A percentile compares a stretch with the other conserved stretches of the same genome.
Evolutionary conservation across 2,329 filamentous ascomycete genomes (phyloP).

Genomic region (Talaromyces sp.): DNA sequence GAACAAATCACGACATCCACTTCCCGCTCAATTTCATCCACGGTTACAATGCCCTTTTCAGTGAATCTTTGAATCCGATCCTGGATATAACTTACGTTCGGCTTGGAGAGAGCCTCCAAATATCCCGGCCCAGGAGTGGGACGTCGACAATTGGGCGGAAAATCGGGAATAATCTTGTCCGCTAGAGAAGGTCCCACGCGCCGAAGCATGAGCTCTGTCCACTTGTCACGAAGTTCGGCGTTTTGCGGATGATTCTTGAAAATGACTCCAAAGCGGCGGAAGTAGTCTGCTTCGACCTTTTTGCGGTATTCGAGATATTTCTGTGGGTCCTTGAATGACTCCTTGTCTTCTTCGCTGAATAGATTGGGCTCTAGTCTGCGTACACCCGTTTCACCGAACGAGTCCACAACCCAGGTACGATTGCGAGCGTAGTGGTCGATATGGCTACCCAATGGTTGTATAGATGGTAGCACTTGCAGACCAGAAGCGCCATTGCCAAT

Average conservation of each 20-base stretch:
- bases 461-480: constrained; percentile 49
- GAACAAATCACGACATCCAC: constrained; percentile 66
- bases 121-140: constrained; percentile 66
- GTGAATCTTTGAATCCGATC: constrained; percentile 58
- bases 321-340: constrained; percentile 58
- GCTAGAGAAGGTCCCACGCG: constrained; percentile 56
- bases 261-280: constrained; percentile 54
- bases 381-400: constrained; percentile 54
- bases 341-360: constrained; percentile 52
- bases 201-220: constrained; percentile 52
- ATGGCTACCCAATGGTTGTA: constrained; percentile 40
- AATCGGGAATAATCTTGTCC: constrained; percentile 58
- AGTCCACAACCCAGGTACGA: constrained; percentile 65
- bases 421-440: constrained; percentile 65
- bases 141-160: constrained; percentile 62
- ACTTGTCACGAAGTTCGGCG: constrained; percentile 46
- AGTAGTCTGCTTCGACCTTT: constrained; percentile 59
- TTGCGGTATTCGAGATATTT: constrained; percentile 61
- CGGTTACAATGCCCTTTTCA: constrained; percentile 57
- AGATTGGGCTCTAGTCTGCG: constrained; percentile 56
- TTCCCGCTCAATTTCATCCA: constrained; percentile 54
- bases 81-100: constrained; percentile 61
- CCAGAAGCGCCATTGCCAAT: constrained; percentile 64
- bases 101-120: constrained; percentile 59
- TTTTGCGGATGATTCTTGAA: constrained; percentile 55